These are phyloP conservation scores for Cladosporium sp. DNA, from an alignment of 2,329 filamentous ascomycete genomes.

Conservation along the genomic window DNA sequence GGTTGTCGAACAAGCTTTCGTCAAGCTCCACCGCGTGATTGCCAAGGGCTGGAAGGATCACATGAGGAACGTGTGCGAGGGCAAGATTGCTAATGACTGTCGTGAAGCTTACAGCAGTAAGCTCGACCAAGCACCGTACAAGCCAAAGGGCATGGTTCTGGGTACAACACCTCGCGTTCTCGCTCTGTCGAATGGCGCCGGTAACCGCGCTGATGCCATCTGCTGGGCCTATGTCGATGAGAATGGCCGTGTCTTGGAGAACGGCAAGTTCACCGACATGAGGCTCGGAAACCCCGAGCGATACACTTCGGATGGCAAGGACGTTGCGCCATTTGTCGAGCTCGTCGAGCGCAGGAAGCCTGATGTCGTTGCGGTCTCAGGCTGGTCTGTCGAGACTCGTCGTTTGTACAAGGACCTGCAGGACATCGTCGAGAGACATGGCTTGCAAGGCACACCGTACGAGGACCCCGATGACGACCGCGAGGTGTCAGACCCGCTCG, in stretches of 20 bases:
- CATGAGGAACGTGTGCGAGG: slow-evolving; percentile 88
- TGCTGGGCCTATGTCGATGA: slow-evolving; percentile 94
- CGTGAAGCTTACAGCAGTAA: slow-evolving; percentile 85
- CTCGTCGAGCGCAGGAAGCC: slow-evolving; percentile 75
- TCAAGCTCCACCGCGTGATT: slow-evolving; percentile 78
- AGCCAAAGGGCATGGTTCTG: slow-evolving; percentile 85
- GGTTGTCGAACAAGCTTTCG: slow-evolving; percentile 74
- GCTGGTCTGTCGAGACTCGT: slow-evolving; percentile 82
- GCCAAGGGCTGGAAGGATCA: slow-evolving; percentile 93
- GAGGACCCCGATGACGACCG: slow-evolving; percentile 83
- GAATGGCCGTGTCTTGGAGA: slow-evolving; percentile 81
- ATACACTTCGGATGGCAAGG: slow-evolving; percentile 59
- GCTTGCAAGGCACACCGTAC: slow-evolving; percentile 75
- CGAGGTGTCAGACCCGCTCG: slow-evolving; percentile 72
- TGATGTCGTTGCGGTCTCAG: slow-evolving; percentile 85
- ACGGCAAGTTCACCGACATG: slow-evolving; percentile 81
- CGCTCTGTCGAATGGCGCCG: slow-evolving; percentile 80
- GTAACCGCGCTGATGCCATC: slow-evolving; percentile 73
- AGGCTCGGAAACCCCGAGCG: slow-evolving; percentile 63
- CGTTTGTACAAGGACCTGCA: slow-evolving; percentile 78
- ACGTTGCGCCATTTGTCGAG: slow-evolving; percentile 69
- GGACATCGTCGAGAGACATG: slow-evolving; percentile 71
- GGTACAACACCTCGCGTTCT: slow-evolving; percentile 86
- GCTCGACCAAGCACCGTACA: slow-evolving; percentile 93
- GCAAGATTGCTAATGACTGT: slow-evolving; percentile 81